A percentile compares a stretch with the other conserved stretches of the same genome.
phyloP scores from a whole-genome alignment of 306 rosid species.

The Alnus glutinosa region DNA sequence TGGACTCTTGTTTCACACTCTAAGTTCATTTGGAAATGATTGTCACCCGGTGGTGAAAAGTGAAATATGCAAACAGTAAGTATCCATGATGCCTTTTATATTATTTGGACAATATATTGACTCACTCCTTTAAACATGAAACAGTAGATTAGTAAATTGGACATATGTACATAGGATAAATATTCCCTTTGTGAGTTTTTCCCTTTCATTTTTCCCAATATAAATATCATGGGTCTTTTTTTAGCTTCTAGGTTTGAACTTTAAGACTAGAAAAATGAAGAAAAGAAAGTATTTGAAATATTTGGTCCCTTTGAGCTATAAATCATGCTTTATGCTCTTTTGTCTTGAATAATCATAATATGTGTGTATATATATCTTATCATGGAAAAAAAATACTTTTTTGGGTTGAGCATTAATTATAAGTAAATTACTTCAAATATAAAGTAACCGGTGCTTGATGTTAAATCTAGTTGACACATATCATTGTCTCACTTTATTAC shows the following conservation, averaged over 20 bases:
- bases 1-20: slow-evolving; percentile 75
- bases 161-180: neutral
- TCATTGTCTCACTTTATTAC: neutral
- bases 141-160: neutral
- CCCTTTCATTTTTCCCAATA: neutral
- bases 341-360: neutral
- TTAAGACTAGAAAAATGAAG: neutral
- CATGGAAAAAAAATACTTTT: neutral
- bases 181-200: neutral
- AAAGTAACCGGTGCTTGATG: neutral
- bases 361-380: neutral
- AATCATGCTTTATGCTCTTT: neutral
- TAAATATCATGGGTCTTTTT: neutral
- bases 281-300: neutral
- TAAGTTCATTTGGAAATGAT: slow-evolving; percentile 61
- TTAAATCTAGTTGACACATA: neutral
- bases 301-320: neutral
- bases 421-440: neutral
- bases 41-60: slow-evolving; percentile 67
- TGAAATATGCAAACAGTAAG: slow-evolving; percentile 82
- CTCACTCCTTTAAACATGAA: neutral
- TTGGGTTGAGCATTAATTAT: neutral
- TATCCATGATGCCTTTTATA: slow-evolving; percentile 17
- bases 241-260: neutral
- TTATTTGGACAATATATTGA: neutral